Base-by-base conservation (phyloP, 805 yeast species). In the Candida incommunis region DNA sequence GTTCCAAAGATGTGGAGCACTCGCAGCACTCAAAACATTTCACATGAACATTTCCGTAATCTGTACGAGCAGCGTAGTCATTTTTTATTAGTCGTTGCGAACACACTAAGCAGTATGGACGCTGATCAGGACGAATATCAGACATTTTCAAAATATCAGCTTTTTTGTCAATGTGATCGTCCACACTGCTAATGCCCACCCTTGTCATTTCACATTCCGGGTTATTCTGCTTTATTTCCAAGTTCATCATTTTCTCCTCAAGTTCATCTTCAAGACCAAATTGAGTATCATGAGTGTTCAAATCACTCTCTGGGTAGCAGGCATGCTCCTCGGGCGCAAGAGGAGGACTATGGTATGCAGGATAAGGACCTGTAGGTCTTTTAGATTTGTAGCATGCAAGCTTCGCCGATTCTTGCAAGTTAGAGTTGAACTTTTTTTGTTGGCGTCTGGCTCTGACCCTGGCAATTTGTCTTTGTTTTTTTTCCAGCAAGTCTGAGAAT, bases 61-160 rank as follows among this genome's bases (percentile, higher is more conserved):
- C 53, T n/a, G 54, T 55, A 34, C 55, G 46, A 7, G 52, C 59
- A n/a, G 53, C 48, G 16, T 45, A 41, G 16, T 49, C 50, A 31
- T 46, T 46, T 23, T 51, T 43, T 11, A 16, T 41, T 23, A 55
- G 45, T 11, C 40, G 41, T 15, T 45, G 47, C 2, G 16, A 80
- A 78, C 59, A 55, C 2, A 49, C 47, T 7, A 48, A 20, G 41
- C 59, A 55, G 20, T 31, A 31, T 18, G 37, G 37, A 9, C 37
- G 37, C n/a, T 31, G 37, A 31, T 31, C 37, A 11, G 37, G 37
- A 9, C 37, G 11, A n/a, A 31, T 16, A 5, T 31, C 37, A 11
- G 37, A 31, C 37, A 31, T 31, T n/a, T 18, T 7, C 37, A 31
- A 31, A 11, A 31, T 16, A 4, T 31, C 37, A 11, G 37, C 37